A percentile compares a stretch with the other conserved stretches of the same genome.
These are phyloP conservation scores for Ophiorrhiza pumila DNA, from an alignment of 257 asterid species.

Conservation along the genomic window DNA sequence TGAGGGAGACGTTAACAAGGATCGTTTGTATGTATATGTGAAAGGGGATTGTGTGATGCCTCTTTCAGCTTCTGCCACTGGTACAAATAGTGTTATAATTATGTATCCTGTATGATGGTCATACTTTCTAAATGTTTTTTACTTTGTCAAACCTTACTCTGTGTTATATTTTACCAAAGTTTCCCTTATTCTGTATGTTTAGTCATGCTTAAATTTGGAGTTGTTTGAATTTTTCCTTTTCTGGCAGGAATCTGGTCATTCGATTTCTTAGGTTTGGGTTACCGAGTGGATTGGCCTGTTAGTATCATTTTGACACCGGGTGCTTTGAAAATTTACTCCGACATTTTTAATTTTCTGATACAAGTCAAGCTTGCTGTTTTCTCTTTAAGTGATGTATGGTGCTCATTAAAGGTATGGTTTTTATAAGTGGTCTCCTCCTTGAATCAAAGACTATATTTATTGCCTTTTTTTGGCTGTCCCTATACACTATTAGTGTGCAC, in stretches of 20 bases:
- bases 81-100: constrained; percentile 35
- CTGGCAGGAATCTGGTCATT: constrained; percentile 80
- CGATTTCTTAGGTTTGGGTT: constrained; percentile 88
- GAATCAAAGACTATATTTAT: background rate
- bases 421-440: background rate
- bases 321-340: constrained; percentile 73
- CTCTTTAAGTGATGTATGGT: constrained; percentile 84
- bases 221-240: constrained; percentile 20
- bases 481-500: background rate
- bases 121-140: constrained; percentile 8
- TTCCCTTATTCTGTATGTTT: background rate
- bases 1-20: constrained; percentile 80
- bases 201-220: constrained; percentile 12
- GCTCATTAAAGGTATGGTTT: constrained; percentile 64
- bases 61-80: constrained; percentile 55
- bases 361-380: constrained; percentile 95
- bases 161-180: background rate
- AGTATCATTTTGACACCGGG: constrained; percentile 73
- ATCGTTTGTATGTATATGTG: constrained; percentile 63
- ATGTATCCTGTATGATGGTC: background rate
- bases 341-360: constrained; percentile 80
- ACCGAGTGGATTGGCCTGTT: constrained; percentile 93
- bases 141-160: background rate
- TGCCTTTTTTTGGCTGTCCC: background rate
- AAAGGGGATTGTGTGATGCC: constrained; percentile 46